Evolutionary conservation across 169 alveolate genomes (phyloP).

Genomic region (Plasmodium relictum): DNA sequence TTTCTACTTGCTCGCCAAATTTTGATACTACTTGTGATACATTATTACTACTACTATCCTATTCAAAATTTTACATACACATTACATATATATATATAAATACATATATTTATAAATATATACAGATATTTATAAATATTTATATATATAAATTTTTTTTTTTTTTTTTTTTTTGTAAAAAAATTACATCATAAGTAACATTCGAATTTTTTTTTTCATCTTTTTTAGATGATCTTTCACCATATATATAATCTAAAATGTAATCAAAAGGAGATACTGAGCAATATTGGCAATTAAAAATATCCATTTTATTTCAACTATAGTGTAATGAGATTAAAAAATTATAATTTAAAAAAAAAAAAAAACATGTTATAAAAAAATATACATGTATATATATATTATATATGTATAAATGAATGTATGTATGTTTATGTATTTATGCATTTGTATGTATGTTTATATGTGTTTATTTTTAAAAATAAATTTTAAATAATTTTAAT

Average conservation of each 20-base stretch:
- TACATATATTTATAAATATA: constrained; percentile 5
- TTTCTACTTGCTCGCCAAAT: constrained; percentile 82
- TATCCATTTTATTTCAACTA: constrained; percentile 58
- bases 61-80: constrained; percentile 10
- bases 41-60: constrained; percentile 75
- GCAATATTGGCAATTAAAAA: constrained; percentile 73
- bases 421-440: not conserved
- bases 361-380: constrained; percentile 18
- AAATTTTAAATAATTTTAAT: no score
- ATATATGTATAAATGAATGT: constrained; percentile 5
- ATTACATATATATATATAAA: constrained; percentile 1
- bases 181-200: constrained; percentile 72
- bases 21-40: constrained; percentile 73
- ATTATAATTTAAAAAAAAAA: constrained; percentile 21
- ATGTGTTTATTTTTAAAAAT: not conserved
- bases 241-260: constrained; percentile 68
- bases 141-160: not conserved
- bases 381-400: constrained; percentile 23
- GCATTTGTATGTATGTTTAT: constrained; percentile 4
- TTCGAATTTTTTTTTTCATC: constrained; percentile 68
- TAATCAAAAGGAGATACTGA: constrained; percentile 73
- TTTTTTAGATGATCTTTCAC: constrained; percentile 61
- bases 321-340: constrained; percentile 8
- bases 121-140: not conserved
- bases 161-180: constrained; percentile 17